phyloP scores from a whole-genome alignment of 345 rosid genomes.

The Eucalyptus leucophloia region DNA sequence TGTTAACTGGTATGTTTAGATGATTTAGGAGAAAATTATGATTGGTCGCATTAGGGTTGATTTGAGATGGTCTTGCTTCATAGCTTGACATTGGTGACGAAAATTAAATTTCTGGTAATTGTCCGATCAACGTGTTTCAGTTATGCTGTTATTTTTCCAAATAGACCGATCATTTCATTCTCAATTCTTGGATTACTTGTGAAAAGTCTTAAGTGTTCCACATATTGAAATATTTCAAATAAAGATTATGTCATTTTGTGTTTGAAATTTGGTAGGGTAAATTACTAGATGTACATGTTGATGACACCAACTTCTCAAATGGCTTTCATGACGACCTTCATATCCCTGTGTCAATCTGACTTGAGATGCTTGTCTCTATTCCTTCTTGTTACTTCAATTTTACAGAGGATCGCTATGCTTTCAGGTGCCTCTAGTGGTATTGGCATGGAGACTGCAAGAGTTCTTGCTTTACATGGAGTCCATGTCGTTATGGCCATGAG shows the following conservation, averaged over 20 bases:
- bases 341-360: background rate
- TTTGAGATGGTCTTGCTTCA: background rate
- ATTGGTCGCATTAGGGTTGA: background rate
- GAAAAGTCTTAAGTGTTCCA: background rate
- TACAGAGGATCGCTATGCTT: background rate
- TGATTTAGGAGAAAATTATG: background rate
- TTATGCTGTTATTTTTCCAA: background rate
- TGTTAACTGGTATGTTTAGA: background rate
- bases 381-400: background rate
- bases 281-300: background rate
- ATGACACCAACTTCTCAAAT: background rate
- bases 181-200: background rate
- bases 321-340: background rate
- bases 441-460: slow-evolving; percentile 60
- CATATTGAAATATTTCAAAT: background rate
- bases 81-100: background rate
- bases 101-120: background rate
- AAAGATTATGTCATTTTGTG: background rate
- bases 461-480: slow-evolving; percentile 63
- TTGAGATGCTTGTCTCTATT: background rate
- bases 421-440: slow-evolving; percentile 78
- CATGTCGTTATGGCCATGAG: slow-evolving; percentile 57
- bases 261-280: background rate
- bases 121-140: background rate
- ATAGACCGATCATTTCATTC: background rate